A percentile compares a stretch with the other conserved stretches of the same genome.
These are phyloP conservation scores for Clarireedia sp. DNA, from an alignment of 2,329 filamentous ascomycete genomes.

Conservation along the genomic window DNA sequence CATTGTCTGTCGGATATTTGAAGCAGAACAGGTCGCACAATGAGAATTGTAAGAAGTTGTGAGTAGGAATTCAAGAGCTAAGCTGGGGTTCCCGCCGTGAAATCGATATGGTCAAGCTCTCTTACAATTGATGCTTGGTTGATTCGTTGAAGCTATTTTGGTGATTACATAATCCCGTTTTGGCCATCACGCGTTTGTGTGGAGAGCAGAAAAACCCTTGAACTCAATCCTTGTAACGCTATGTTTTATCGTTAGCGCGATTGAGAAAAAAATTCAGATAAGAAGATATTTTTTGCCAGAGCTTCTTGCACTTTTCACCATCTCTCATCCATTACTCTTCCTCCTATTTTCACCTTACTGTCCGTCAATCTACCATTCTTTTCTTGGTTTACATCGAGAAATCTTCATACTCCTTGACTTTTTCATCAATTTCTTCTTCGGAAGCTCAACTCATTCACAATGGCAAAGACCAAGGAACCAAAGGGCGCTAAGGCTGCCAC, in stretches of 20 bases:
- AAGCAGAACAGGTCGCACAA: neutral
- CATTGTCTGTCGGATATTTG: slow-evolving; percentile 11
- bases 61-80: neutral
- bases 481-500: slow-evolving; percentile 48
- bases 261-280: slow-evolving; percentile 20
- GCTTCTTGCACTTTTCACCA: slow-evolving; percentile 13
- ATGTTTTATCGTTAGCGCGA: slow-evolving; percentile 6
- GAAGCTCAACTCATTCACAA: slow-evolving; percentile 33
- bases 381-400: neutral
- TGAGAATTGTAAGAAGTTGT: neutral
- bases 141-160: neutral
- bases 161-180: neutral
- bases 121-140: no score
- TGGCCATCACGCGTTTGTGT: slow-evolving; percentile 9
- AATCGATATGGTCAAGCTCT: no score
- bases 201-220: neutral
- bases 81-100: no score
- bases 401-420: neutral
- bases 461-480: slow-evolving; percentile 61
- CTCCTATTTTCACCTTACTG: slow-evolving; percentile 10
- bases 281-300: slow-evolving; percentile 16
- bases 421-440: neutral
- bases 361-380: neutral
- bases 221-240: neutral
- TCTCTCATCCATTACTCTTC: slow-evolving; percentile 11